phyloP scores from a whole-genome alignment of 2,329 filamentous ascomycete genomes.

The Polytolypa hystricis region DNA sequence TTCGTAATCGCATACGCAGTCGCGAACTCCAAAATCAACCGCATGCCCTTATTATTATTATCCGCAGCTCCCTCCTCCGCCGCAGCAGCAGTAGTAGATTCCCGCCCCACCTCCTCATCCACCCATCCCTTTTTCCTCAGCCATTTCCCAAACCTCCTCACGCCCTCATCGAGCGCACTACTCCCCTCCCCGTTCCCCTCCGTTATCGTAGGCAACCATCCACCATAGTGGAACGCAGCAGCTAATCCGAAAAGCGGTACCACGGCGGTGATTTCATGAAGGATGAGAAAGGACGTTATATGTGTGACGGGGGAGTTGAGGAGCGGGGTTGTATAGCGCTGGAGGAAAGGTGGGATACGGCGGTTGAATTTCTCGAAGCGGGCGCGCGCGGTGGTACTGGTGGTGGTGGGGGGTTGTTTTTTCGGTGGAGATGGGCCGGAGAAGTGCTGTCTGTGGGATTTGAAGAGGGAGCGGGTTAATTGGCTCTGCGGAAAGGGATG shows the following conservation, averaged over 20 bases:
- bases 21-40: slow-evolving; percentile 57
- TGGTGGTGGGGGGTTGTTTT: neutral
- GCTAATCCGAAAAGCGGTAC: slow-evolving; percentile 66
- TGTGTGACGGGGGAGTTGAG: slow-evolving; percentile 70
- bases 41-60: slow-evolving; percentile 35
- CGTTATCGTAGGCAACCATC: slow-evolving; percentile 55
- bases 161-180: slow-evolving; percentile 44
- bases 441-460: neutral
- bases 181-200: slow-evolving; percentile 14
- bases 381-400: slow-evolving; percentile 12
- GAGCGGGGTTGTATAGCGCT: slow-evolving; percentile 57
- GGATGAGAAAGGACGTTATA: slow-evolving; percentile 70
- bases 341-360: slow-evolving; percentile 55
- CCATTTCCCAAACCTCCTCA: slow-evolving; percentile 66
- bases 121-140: slow-evolving; percentile 76
- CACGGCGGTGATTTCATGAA: slow-evolving; percentile 87
- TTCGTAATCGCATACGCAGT: slow-evolving; percentile 90
- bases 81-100: slow-evolving; percentile 27
- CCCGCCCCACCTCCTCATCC: slow-evolving; percentile 28
- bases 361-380: slow-evolving; percentile 27
- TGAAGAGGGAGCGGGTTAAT: neutral
- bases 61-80: slow-evolving; percentile 17
- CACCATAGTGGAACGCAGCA: slow-evolving; percentile 66
- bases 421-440: neutral
- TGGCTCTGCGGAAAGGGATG: neutral